Base-by-base conservation (phyloP, 441 rosid genomes). In the Gossypium davidsonii region DNA sequence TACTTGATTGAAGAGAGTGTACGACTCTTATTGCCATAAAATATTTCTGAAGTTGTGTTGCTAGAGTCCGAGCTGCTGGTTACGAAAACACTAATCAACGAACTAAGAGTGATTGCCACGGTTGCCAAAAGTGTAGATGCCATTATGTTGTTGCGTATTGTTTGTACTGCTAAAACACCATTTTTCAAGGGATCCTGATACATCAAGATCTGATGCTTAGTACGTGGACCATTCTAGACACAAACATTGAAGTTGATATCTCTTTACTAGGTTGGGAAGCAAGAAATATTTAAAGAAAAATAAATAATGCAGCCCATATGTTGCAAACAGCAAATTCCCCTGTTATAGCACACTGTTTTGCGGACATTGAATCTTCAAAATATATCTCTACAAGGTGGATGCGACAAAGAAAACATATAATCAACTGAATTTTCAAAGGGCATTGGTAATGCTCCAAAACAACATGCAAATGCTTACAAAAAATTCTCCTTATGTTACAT, bases 121-220 rank as follows among this genome's bases (percentile, higher is more conserved):
- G 94, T 93, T 51, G 94, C 97, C 78, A 91, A 79, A 65, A 91
- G 90, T 0, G 98, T 93, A 0, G 98, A 93, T 73, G 97, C 97
- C 98, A 93, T 91, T 61, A 93, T 91, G 84, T 93, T 93, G 87
- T 93, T 91, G 6, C 98, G 88, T 71, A 93, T 82, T 25, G 97
- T 91, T 76, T 93, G 98, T 44, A 93, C 94, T 1, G 92, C 89
- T 53, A 93, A 81, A 14, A 77, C 81, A 6, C 98, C 98, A 34
- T 93, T 93, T 76, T 91, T 91, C 69, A 93, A 51, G 26, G 98
- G 96, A 74, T 93, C 97, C 98, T 91, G 86, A 67, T 73, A 62
- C 31, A 65, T 34, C 6, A 51, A 20, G 52, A 55, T 17, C 6
- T 53, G 17, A 53, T 49, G 21, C 65, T 6, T 52, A 15, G 28